phyloP scores from a whole-genome alignment of 1,284 basidiomycete species.

The Sporisorium graminicola region DNA sequence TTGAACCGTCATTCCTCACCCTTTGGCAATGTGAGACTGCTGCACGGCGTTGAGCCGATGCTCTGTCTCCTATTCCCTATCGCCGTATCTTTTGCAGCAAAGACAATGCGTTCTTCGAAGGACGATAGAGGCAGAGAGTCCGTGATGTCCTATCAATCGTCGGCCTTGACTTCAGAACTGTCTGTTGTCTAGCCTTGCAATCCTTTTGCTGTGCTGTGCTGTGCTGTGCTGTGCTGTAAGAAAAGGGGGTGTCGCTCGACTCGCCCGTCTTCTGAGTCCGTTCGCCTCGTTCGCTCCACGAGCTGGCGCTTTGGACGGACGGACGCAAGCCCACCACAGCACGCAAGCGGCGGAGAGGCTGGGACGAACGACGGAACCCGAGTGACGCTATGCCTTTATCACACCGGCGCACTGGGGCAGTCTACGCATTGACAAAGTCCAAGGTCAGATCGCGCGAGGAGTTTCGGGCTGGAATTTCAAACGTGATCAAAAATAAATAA shows the following conservation, averaged over 20 bases:
- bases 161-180: not conserved
- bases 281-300: not conserved
- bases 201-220: no score
- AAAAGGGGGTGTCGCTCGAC: not conserved
- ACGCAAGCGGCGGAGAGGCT: no score
- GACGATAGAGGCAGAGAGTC: not conserved
- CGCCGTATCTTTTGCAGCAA: no score
- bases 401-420: not conserved
- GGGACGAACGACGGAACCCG: not conserved
- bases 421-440: slow-evolving; percentile 1
- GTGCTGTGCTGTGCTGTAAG: not conserved
- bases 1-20: not conserved
- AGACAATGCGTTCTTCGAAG: not conserved
- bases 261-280: not conserved
- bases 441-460: slow-evolving; percentile 10
- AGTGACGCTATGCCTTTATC: not conserved
- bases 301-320: slow-evolving; percentile 12
- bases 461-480: slow-evolving; percentile 10
- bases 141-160: slow-evolving; percentile 12
- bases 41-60: not conserved
- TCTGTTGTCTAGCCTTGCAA: no score
- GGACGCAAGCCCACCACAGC: no score
- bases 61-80: not conserved
- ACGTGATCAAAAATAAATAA: not conserved
- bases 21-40: not conserved